Base-by-base conservation (phyloP, 1,139 yeast genomes). In the Scheffersomyces cryptocercus region DNA sequence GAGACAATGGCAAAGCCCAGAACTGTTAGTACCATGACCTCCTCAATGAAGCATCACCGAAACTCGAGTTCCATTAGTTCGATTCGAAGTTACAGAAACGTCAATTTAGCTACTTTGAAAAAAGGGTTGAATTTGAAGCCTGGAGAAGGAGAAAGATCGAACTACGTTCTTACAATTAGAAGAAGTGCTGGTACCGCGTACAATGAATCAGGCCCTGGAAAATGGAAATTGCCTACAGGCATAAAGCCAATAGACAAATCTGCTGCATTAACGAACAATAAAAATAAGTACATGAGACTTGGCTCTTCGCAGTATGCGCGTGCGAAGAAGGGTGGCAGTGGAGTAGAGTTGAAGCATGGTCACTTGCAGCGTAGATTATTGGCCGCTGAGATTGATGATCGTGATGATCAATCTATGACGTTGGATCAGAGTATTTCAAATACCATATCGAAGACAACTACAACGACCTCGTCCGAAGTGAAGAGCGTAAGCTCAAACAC, bases 371-470 rank as follows among this genome's bases (percentile, higher is more conserved):
- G 88, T n/a, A 75, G 90, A 44, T 72, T 86, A 60, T 68, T 87
- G 47, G 93, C 93, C 1, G 81, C 86, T 11, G 95, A 87, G 61
- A 84, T 86, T 28, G 93, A 84, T 49, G 90, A 85, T 46, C 80
- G 74, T 33, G 87, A 81, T 46, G 44, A 43, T 8, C 40, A 40
- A 14, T 29, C 30, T 11, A 32, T 43, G 8, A 38, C 50, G 28
- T 36, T 28, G 39, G 47, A 14, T 35, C 53, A 45, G 46, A 4
- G 48, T 51, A 15, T 39, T 46, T 14, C 12, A 14, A 31, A 31
- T 31, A n/a, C 24, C n/a, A 15, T 31, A 6, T 14, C 24, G 10
- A 31, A 31, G 20, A 31, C 35, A 8, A 31, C 35, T 3, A 31
- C 34, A 4, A 31, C 35, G 10, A 20, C 26, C 26, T 20, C 26